Evolutionary conservation across 2,329 filamentous ascomycete species (phyloP), one percentile per base, ranked within the genome.

Genomic region (Annulohypoxylon truncatum): DNA sequence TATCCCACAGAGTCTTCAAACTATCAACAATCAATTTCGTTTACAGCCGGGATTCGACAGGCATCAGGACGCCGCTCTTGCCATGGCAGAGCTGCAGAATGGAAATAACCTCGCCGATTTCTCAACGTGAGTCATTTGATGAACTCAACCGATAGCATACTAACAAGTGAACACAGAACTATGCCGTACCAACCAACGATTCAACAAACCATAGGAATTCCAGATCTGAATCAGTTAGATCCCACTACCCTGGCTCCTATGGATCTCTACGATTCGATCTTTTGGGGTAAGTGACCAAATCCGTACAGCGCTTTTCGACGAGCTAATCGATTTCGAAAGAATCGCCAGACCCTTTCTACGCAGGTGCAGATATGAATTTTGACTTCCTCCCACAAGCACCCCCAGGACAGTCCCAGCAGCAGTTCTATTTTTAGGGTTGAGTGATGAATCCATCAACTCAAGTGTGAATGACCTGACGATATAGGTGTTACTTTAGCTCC

Each of bases 211-310:
- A 24, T 74, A 10, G 70, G 74, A 51, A 74, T 87, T 31, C 77
- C 84, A 5, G 83, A 83, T 47, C 77, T 88, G 52, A 76, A 79
- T 51, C 76, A 80, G 33, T 78, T 86, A 9, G 88, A 89, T 64
- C 85, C 86, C 13, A 81, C 84, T 2, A 80, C 86, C 31, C 85
- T 90, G 82, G 88, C 88, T 35, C 88, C 88, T 0, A 88, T 90
- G 87, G 88, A 90, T 65, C 78, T 90, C 0, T 90, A 89, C 73
- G 87, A 90, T 72, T 89, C 87, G 3, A 90, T 90, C 47, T 90
- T 89, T 79, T 89, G 87, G 83, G 88, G 87, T 89, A 78, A 76
- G 85, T 81, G 28, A 29, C 66, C n/a, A 31, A 56, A 54, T 18
- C 35, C 35, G 61, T 47, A 72, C 74, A 64, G 72, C 47, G 2